These are phyloP conservation scores for Buddleja alternifolia DNA, from an alignment of 257 asterid genomes.

Conservation along the genomic window DNA sequence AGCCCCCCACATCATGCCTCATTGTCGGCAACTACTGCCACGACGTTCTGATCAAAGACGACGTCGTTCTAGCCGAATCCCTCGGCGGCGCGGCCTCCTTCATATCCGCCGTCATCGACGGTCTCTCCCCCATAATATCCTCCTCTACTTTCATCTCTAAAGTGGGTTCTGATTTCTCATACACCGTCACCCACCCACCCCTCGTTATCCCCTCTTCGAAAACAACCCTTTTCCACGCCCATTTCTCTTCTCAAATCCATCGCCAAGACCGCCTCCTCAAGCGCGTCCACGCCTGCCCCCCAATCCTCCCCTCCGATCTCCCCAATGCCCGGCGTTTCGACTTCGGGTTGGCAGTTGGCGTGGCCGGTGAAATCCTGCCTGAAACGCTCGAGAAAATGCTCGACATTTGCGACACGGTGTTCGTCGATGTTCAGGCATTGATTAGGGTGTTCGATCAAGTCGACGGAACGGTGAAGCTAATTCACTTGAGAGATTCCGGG, in stretches of 20 bases:
- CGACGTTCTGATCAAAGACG: constrained; percentile 78
- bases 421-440: constrained; percentile 86
- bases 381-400: constrained; percentile 77
- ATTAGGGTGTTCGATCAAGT: constrained; percentile 70
- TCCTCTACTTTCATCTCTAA: constrained; percentile 62
- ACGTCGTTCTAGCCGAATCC: constrained; percentile 62
- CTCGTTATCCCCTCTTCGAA: constrained; percentile 38
- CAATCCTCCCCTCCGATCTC: constrained; percentile 65
- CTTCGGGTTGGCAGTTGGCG: constrained; percentile 92
- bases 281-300: constrained; percentile 67
- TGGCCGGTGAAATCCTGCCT: constrained; percentile 85
- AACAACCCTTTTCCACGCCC: constrained; percentile 83
- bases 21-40: constrained; percentile 96
- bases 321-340: constrained; percentile 53
- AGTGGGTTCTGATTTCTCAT: constrained; percentile 80
- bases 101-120: constrained; percentile 79
- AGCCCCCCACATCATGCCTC: constrained; percentile 43
- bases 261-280: constrained; percentile 78
- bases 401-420: constrained; percentile 68
- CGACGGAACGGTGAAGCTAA: constrained; percentile 69
- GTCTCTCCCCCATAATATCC: constrained; percentile 58
- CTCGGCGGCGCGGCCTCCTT: constrained; percentile 96
- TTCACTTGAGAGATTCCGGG: constrained; percentile 63
- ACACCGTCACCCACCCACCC: constrained; percentile 58
- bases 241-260: constrained; percentile 64